phyloP scores from a whole-genome alignment of 805 yeast species.

The Starmerella floricola region DNA sequence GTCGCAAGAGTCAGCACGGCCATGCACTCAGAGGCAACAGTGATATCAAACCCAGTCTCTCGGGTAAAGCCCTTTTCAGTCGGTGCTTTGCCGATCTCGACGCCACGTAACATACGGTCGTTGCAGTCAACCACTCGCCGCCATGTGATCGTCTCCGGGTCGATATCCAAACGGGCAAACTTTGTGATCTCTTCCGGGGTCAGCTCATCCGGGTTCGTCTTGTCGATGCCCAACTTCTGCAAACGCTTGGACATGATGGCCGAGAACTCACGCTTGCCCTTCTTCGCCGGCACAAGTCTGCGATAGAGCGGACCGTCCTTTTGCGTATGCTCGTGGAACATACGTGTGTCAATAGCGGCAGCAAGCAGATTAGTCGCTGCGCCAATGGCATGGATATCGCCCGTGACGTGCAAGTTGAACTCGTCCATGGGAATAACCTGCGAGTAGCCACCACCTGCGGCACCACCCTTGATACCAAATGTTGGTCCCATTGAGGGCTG shows the following conservation, averaged over 20 bases:
- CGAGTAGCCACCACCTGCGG: constrained; percentile 97
- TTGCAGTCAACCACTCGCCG: constrained; percentile 90
- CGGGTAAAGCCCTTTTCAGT: constrained; percentile 84
- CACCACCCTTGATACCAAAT: constrained; percentile 97
- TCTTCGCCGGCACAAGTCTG: constrained; percentile 75
- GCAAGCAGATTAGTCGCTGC: constrained; percentile 89
- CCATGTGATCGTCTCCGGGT: constrained; percentile 82
- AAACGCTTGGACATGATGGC: constrained; percentile 67
- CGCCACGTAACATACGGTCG: constrained; percentile 79
- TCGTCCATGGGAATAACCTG: constrained; percentile 99
- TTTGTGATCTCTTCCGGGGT: constrained; percentile 58
- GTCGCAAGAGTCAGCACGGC: constrained; percentile 81
- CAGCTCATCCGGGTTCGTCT: constrained; percentile 59
- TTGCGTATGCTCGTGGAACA: constrained; percentile 87
- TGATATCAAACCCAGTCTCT: constrained; percentile 84
- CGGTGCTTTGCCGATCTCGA: constrained; percentile 83
- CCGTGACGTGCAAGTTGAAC: constrained; percentile 93
- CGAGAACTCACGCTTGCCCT: constrained; percentile 68
- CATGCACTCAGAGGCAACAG: constrained; percentile 95
- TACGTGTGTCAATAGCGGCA: constrained; percentile 93
- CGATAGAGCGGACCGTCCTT: constrained; percentile 65
- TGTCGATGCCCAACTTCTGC: constrained; percentile 64
- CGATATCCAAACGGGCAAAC: constrained; percentile 78
- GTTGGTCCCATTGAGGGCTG: constrained; percentile 99
- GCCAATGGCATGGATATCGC: constrained; percentile 93